phyloP scores from a whole-genome alignment of 352 stramenopile genomes.

The Phytophthora sansomeana region DNA sequence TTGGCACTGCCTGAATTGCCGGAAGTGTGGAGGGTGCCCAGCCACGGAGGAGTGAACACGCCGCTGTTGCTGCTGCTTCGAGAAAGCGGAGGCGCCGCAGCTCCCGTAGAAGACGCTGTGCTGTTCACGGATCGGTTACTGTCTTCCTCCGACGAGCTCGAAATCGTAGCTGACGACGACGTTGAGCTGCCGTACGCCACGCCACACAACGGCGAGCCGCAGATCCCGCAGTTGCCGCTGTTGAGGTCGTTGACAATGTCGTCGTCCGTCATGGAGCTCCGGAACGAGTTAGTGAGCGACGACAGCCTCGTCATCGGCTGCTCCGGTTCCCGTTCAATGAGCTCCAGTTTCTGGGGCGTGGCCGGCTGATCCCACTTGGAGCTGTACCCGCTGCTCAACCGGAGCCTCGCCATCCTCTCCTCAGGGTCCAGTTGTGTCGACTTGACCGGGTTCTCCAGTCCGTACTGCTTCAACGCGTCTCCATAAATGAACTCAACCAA shows the following conservation, averaged over 20 bases:
- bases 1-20: conserved; percentile 16
- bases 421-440: conserved; percentile 11
- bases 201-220: conserved; percentile 53
- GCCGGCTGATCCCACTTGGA: conserved; percentile 24
- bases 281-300: conserved; percentile 30
- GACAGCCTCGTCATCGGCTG: conserved; percentile 17
- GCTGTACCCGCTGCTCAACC: conserved; percentile 11
- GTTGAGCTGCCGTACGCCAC: conserved; percentile 48
- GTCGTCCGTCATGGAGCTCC: conserved; percentile 38
- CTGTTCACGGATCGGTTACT: conserved; percentile 17
- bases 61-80: conserved; percentile 26
- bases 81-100: conserved; percentile 1
- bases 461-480: conserved; percentile 58
- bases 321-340: conserved; percentile 6
- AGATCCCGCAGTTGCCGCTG: conserved; percentile 43
- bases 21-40: conserved; percentile 20
- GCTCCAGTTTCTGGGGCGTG: conserved; percentile 16
- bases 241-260: conserved; percentile 34
- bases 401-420: conserved; percentile 6
- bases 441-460: conserved; percentile 40
- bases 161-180: conserved; percentile 18
- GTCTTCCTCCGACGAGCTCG: conserved; percentile 41
- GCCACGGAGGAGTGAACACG: conserved; percentile 26
- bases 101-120: conserved; percentile 3
- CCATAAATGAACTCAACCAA: conserved; percentile 75